Conservation (phyloP, 1,139 yeast species). For the Lodderomyces metapsilosis region DNA sequence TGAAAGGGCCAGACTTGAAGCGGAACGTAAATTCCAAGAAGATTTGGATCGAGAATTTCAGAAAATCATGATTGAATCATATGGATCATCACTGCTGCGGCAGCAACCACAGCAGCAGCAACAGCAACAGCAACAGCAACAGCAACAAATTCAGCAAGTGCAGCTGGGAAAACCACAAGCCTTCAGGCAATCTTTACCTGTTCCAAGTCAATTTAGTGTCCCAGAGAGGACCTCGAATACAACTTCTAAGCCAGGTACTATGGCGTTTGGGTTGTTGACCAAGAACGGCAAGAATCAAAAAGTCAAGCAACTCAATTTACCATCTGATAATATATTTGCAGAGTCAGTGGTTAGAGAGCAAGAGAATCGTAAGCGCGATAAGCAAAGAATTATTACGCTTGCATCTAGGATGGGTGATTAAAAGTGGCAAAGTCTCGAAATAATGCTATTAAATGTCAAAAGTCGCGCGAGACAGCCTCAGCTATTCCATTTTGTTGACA, state of each 20-base stretch:
- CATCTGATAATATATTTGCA: constrained; percentile 49
- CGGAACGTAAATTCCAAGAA: constrained; percentile 46
- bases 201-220: constrained; percentile 15
- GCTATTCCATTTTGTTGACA: constrained; percentile 29
- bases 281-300: constrained; percentile 45
- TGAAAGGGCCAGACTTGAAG: constrained; percentile 22
- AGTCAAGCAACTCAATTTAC: constrained; percentile 46
- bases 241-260: constrained; percentile 10
- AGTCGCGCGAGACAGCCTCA: no score
- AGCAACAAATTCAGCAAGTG: not conserved
- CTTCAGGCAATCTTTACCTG: constrained; percentile 18
- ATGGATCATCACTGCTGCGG: constrained; percentile 24
- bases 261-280: constrained; percentile 54
- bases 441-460: no score
- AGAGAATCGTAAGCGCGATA: constrained; percentile 34
- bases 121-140: constrained; percentile 2
- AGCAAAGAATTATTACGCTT: constrained; percentile 41
- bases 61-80: constrained; percentile 48
- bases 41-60: constrained; percentile 56
- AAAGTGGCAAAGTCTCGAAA: not conserved
- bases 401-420: constrained; percentile 38
- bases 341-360: constrained; percentile 33
- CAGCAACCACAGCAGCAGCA: no score
- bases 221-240: not conserved
- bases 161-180: constrained; percentile 3